These are phyloP conservation scores for Nymphaea colorata DNA, from an alignment of 164 flowering plant species.

Conservation along the genomic window DNA sequence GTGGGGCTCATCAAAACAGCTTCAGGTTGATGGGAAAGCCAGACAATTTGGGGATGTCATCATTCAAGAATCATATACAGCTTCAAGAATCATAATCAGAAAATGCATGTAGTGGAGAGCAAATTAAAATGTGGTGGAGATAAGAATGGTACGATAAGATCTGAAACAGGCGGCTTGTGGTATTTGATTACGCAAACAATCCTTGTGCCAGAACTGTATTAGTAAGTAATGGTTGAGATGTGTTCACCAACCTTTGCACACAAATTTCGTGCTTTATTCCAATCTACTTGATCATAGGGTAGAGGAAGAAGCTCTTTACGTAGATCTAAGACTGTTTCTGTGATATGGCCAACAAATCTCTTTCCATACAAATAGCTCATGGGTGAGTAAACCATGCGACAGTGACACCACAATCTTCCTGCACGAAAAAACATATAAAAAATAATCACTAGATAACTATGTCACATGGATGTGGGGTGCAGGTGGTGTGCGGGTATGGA, in stretches of 20 bases:
- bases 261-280: slow-evolving; percentile 31
- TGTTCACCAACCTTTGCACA: slow-evolving; percentile 35
- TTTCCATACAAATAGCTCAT: slow-evolving; percentile 32
- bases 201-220: not conserved
- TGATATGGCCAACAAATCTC: slow-evolving; percentile 38
- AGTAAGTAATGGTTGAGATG: not conserved
- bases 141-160: too few species aligned
- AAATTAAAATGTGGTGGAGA: too few species aligned
- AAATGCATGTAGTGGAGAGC: too few species aligned
- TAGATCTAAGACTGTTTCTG: slow-evolving; percentile 17
- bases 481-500: too few species aligned
- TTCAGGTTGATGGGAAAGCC: too few species aligned
- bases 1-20: too few species aligned
- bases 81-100: too few species aligned
- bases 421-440: not conserved
- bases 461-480: too few species aligned
- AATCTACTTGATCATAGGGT: slow-evolving; percentile 31
- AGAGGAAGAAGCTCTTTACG: slow-evolving; percentile 28
- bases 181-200: not conserved
- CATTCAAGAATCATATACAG: too few species aligned
- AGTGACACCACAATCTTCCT: slow-evolving; percentile 29
- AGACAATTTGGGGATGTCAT: too few species aligned
- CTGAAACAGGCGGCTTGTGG: too few species aligned
- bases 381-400: slow-evolving; percentile 23
- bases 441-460: too few species aligned